A percentile compares a stretch with the other conserved stretches of the same genome.
Evolutionary conservation across 2,329 filamentous ascomycete species (phyloP).

Genomic region (Cladophialophora chaetospira): DNA sequence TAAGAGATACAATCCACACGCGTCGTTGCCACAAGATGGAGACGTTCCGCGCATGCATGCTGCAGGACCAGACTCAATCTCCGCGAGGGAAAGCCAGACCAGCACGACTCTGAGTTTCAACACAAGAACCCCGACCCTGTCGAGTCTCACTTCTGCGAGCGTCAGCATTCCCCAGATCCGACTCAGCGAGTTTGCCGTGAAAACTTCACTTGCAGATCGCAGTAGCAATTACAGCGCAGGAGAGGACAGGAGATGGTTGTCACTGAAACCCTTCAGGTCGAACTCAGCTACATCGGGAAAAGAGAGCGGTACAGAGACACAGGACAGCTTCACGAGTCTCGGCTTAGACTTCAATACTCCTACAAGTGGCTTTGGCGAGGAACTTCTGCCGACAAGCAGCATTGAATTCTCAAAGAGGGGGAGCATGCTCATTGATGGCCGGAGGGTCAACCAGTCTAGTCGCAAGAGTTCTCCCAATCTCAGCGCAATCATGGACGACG

Average conservation of each 20-base stretch:
- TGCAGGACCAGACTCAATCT: constrained; percentile 21
- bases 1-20: constrained; percentile 20
- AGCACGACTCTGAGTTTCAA: constrained; percentile 18
- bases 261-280: constrained; percentile 12
- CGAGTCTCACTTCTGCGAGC: constrained; percentile 25
- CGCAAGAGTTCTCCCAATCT: constrained; percentile 25
- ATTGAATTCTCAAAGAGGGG: constrained; percentile 63
- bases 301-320: constrained; percentile 13
- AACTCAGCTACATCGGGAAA: constrained; percentile 14
- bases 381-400: constrained; percentile 54
- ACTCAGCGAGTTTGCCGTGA: constrained; percentile 13
- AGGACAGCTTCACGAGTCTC: constrained; percentile 41
- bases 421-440: constrained; percentile 59
- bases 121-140: constrained; percentile 25
- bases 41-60: constrained; percentile 18
- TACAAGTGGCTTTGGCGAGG: constrained; percentile 48
- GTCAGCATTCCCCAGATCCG: constrained; percentile 29
- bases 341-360: constrained; percentile 55
- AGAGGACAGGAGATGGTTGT: constrained; percentile 23
- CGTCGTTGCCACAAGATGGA: constrained; percentile 25
- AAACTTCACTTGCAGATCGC: constrained; percentile 8
- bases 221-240: constrained; percentile 8
- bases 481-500: constrained; percentile 27
- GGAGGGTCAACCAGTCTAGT: constrained; percentile 46
- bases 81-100: constrained; percentile 26